Evolutionary conservation across 495 filamentous ascomycete genomes (phyloP).

Genomic region (Neurospora hispaniola): DNA sequence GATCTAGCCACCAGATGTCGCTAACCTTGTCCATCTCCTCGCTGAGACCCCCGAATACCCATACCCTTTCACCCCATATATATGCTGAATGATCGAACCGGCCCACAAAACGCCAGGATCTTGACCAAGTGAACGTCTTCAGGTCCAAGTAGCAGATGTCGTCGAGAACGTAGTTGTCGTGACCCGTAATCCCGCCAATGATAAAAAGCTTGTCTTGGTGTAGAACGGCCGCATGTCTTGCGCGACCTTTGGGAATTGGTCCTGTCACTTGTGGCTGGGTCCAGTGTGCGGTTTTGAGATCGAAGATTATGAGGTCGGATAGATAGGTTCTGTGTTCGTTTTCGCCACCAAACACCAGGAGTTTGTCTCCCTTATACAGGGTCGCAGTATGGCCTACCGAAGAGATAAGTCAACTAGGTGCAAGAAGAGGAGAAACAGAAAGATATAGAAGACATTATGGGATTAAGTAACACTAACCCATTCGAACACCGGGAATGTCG

Average conservation of each 20-base stretch:
- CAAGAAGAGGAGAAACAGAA: neutral
- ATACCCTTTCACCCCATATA: constrained; percentile 78
- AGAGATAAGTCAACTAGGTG: neutral
- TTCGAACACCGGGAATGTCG: constrained; percentile 93
- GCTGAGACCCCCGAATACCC: constrained; percentile 93
- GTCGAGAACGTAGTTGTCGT: constrained; percentile 79
- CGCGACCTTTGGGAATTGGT: constrained; percentile 73
- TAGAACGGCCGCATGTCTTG: constrained; percentile 85
- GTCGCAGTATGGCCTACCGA: constrained; percentile 82
- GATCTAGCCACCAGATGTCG: constrained; percentile 93
- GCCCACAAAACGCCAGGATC: constrained; percentile 86
- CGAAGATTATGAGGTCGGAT: constrained; percentile 91
- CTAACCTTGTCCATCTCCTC: constrained; percentile 93
- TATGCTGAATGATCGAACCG: constrained; percentile 91
- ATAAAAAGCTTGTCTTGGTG: constrained; percentile 96
- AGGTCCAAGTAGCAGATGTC: constrained; percentile 94
- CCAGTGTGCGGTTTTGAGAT: constrained; percentile 88
- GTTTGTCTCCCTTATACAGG: constrained; percentile 84
- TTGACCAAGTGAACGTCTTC: constrained; percentile 96
- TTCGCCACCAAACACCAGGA: constrained; percentile 92
- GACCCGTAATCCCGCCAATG: constrained; percentile 78
- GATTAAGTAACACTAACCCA: constrained; percentile 53
- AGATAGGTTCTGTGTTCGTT: constrained; percentile 95
- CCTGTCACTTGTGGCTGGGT: constrained; percentile 80
- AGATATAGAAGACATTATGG: neutral